A percentile compares a stretch with the other conserved stretches of the same genome.
Evolutionary conservation across 306 rosid species (phyloP).

Genomic region (Rosa multiflora): DNA sequence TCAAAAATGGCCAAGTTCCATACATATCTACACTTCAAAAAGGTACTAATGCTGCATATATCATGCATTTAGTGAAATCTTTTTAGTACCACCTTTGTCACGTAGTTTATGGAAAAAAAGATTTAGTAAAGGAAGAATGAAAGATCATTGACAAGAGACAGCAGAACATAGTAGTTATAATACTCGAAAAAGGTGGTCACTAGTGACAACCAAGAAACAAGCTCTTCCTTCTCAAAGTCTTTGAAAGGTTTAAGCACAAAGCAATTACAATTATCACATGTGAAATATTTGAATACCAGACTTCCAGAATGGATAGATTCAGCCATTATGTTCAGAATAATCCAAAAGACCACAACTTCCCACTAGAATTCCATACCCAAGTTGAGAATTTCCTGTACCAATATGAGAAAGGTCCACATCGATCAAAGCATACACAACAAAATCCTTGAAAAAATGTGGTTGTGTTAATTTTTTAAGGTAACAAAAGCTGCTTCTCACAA

Average conservation of each 20-base stretch:
- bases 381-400: background rate
- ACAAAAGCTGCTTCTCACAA: background rate
- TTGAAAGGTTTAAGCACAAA: background rate
- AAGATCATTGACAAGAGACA: background rate
- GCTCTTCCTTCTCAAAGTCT: background rate
- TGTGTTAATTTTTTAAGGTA: background rate
- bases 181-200: background rate
- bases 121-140: background rate
- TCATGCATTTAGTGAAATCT: background rate
- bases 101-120: background rate
- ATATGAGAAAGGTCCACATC: constrained; percentile 2
- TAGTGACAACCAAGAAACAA: background rate
- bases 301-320: background rate
- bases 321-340: background rate
- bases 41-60: background rate
- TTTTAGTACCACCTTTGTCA: background rate
- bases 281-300: background rate
- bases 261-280: background rate
- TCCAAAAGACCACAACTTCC: background rate
- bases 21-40: background rate
- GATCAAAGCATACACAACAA: background rate
- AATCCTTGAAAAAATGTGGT: background rate
- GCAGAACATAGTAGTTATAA: background rate
- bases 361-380: background rate
- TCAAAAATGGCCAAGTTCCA: background rate